A percentile compares a stretch with the other conserved stretches of the same genome.
These are phyloP conservation scores for Aspergillus felis DNA, from an alignment of 2,329 filamentous ascomycete species.

Conservation along the genomic window DNA sequence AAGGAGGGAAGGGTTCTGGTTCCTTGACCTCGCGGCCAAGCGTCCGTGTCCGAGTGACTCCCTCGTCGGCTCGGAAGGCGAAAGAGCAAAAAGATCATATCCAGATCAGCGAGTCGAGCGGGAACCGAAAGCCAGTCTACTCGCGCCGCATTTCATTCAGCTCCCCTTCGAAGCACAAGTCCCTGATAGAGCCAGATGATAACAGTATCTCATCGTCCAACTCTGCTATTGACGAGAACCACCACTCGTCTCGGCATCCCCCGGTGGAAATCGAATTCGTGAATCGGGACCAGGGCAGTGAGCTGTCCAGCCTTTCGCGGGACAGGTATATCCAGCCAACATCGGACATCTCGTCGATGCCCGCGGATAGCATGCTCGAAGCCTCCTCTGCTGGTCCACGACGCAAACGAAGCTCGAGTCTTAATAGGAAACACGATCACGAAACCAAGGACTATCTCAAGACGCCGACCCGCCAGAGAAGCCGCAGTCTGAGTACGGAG, in stretches of 20 bases:
- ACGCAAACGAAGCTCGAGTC: constrained; percentile 49
- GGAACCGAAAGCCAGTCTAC: constrained; percentile 67
- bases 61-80: constrained; percentile 59
- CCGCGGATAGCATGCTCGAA: constrained; percentile 67
- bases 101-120: constrained; percentile 78
- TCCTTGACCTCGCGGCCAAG: constrained; percentile 68
- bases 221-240: constrained; percentile 75
- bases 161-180: constrained; percentile 36
- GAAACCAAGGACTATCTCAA: constrained; percentile 50
- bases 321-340: constrained; percentile 63
- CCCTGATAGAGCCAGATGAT: constrained; percentile 50
- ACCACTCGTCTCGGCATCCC: constrained; percentile 61
- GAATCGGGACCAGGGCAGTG: constrained; percentile 58
- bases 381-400: constrained; percentile 46
- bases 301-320: constrained; percentile 60
- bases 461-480: constrained; percentile 55
- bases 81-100: constrained; percentile 65
- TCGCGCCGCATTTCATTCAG: constrained; percentile 63
- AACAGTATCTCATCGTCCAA: constrained; percentile 69
- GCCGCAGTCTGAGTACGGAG: constrained; percentile 63
- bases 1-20: constrained; percentile 63
- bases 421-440: constrained; percentile 37
- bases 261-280: constrained; percentile 90
- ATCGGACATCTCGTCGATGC: constrained; percentile 85
- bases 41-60: constrained; percentile 75